A percentile compares a stretch with the other conserved stretches of the same genome.
Conservation (phyloP, 805 yeast genomes). For the Yamadazyma kitorensis region DNA sequence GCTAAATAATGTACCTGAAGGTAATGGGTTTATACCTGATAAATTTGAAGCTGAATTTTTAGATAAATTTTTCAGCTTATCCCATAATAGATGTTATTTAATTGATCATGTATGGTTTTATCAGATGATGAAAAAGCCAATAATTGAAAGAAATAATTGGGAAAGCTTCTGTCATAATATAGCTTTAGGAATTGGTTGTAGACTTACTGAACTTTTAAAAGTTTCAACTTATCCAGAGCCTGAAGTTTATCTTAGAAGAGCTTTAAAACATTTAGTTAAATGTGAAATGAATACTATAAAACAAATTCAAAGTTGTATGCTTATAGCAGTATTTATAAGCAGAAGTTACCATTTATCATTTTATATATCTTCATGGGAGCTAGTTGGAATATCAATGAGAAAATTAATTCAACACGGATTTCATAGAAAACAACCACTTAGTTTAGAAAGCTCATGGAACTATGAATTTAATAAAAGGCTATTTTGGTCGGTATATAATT, state of each 20-base stretch:
- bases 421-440: conserved; percentile 8
- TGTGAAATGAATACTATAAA: conserved; percentile 8
- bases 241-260: conserved; percentile 10
- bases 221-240: conserved; percentile 12
- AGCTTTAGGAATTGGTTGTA: conserved; percentile 14
- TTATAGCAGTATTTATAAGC: conserved; percentile 12
- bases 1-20: not conserved
- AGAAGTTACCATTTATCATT: conserved; percentile 14
- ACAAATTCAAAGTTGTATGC: conserved; percentile 12
- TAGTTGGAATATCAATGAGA: conserved; percentile 10
- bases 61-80: conserved; percentile 12
- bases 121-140: not conserved
- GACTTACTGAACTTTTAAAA: conserved; percentile 9
- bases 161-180: conserved; percentile 11
- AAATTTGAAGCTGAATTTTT: conserved; percentile 7
- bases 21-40: too few relatives aligned
- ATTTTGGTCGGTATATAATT: conserved; percentile 12
- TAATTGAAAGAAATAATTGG: conserved; percentile 7
- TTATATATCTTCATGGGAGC: conserved; percentile 12
- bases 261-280: conserved; percentile 7
- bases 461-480: conserved; percentile 9
- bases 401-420: conserved; percentile 12
- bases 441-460: conserved; percentile 6
- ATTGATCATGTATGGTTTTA: conserved; percentile 11
- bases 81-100: conserved; percentile 13